A percentile compares a stretch with the other conserved stretches of the same genome.
These are phyloP conservation scores for Boletellus ananas DNA, from an alignment of 768 basidiomycete species.

Conservation along the genomic window DNA sequence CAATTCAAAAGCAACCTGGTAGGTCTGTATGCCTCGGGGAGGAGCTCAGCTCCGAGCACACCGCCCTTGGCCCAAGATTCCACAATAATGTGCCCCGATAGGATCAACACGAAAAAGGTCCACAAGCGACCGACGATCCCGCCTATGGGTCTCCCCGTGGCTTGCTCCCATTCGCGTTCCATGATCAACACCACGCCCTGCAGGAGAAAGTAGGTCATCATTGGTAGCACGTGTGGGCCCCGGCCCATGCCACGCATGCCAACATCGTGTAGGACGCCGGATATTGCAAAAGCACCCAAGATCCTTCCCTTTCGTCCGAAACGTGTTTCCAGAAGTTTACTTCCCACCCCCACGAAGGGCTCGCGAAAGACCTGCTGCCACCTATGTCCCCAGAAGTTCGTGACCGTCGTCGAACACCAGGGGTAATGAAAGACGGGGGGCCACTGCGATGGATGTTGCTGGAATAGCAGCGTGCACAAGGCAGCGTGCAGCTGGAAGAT, in stretches of 20 bases:
- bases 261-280: slow-evolving; percentile 55
- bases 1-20: slow-evolving; percentile 10
- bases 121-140: slow-evolving; percentile 52
- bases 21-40: slow-evolving; percentile 18
- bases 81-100: slow-evolving; percentile 45
- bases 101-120: slow-evolving; percentile 44
- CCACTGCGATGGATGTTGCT: slow-evolving; percentile 52
- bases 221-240: slow-evolving; percentile 41
- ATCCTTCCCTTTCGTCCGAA: slow-evolving; percentile 48
- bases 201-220: slow-evolving; percentile 54
- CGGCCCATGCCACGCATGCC: slow-evolving; percentile 57
- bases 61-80: slow-evolving; percentile 37
- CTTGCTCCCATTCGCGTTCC: slow-evolving; percentile 44
- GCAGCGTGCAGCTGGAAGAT: slow-evolving; percentile 41
- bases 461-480: slow-evolving; percentile 43
- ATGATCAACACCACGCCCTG: slow-evolving; percentile 50
- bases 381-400: slow-evolving; percentile 54
- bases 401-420: slow-evolving; percentile 54
- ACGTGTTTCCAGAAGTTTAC: slow-evolving; percentile 37
- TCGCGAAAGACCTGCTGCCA: slow-evolving; percentile 72
- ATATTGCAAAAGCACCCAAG: slow-evolving; percentile 56
- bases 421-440: slow-evolving; percentile 61
- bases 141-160: slow-evolving; percentile 43
- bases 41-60: slow-evolving; percentile 13
- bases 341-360: slow-evolving; percentile 49